Conservation (phyloP, 2,329 filamentous ascomycete genomes). For the Zelopaecilomyces penicillatus region DNA sequence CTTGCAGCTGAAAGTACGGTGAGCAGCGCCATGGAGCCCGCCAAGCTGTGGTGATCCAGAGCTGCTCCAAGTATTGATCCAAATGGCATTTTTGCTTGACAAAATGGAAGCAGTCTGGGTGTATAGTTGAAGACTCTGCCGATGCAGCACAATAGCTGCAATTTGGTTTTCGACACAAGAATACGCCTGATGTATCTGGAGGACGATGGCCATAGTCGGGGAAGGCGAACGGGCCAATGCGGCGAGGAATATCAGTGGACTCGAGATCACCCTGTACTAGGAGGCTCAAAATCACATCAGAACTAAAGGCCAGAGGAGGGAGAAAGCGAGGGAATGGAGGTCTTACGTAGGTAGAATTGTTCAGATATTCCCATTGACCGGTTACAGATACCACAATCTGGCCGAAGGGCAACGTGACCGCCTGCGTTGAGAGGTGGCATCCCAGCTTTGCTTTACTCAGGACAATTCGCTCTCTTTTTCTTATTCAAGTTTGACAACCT, state of each 20-base stretch:
- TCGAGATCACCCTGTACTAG: background rate
- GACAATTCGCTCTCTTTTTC: no score
- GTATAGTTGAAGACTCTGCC: background rate
- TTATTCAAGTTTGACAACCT: no score
- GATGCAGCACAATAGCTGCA: background rate
- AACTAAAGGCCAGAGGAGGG: background rate
- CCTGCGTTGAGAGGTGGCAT: background rate
- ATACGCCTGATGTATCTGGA: background rate
- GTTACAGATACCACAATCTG: background rate
- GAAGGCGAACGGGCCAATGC: background rate
- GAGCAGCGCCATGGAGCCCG: background rate
- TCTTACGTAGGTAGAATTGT: background rate
- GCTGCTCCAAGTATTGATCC: background rate
- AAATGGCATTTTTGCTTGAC: background rate
- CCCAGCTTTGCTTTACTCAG: no score
- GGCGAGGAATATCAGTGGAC: background rate
- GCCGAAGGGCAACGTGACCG: background rate
- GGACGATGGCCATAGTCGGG: background rate
- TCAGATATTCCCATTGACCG: background rate
- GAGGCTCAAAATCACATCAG: background rate
- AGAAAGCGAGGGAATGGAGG: background rate
- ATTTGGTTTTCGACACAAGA: background rate
- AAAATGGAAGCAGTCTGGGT: background rate
- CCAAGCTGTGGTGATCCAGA: background rate
- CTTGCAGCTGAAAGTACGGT: background rate